Base-by-base conservation (phyloP, 305 asterid species). In the Fraxinus greggii region DNA sequence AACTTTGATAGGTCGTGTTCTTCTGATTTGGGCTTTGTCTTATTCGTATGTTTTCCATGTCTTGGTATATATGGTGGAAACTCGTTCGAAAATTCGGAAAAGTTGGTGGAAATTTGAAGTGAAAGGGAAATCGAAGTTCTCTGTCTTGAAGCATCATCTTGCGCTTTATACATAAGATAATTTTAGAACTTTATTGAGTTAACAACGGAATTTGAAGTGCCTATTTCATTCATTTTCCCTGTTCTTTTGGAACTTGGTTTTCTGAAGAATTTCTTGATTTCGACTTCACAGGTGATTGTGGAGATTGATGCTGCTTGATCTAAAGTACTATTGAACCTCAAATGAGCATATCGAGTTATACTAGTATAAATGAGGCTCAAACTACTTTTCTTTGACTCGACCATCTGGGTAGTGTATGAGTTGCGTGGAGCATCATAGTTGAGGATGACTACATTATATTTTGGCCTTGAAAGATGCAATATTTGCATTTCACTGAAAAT, bases 401-500 rank as follows among this genome's bases (percentile, higher is more conserved):
- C 67, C 32, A 51, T 81, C 33, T 45, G 76, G 79, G 79, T 75
- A 24, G 78, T 21, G 78, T 80, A 48, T 72, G 48, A 75, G 76
- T 77, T 80, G 32, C 81, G 87, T 38, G 88, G 83, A 80, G 87
- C 77, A 80, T 86, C 83, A 42, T 79, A 69, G 29, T 77, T 80
- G 67, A 84, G 90, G 70, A 88, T 88, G 91, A 81, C 76, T 80
- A 83, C 86, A 2, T 42, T 81, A 31, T 72, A 32, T 17, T 77
- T 83, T 85, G 80, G 82, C 38, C 26, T 56, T 32, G 75, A 72
- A 79, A 87, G 84, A 82, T 84, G 91, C 86, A 83, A 76, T 79
- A 59, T 77, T 82, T 19, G 51, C 67, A 59, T 78, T 82, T 85
- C 77, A 23, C 32, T 80, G 78, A 90, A 85, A 86, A 90, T 91